Conservation (phyloP, 148 eudicot genomes). For the Camellia sinensis region DNA sequence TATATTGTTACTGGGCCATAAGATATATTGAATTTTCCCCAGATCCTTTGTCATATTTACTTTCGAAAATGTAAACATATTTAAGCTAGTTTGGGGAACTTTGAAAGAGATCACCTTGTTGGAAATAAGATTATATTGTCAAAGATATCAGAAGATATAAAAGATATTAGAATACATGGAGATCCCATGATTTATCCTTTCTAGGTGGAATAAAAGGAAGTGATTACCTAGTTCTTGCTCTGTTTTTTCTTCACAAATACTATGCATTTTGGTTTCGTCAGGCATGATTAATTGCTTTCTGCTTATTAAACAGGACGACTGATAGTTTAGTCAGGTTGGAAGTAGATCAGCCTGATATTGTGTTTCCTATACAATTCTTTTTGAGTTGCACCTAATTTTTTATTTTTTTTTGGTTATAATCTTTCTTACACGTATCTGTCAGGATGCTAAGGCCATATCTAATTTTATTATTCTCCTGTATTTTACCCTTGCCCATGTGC, state of each 20-base stretch:
- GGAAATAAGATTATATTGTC: too few relatives aligned
- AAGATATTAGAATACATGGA: too few relatives aligned
- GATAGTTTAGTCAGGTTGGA: constrained; percentile 2
- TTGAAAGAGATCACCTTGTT: background rate
- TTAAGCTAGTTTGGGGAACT: background rate
- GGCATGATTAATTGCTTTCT: background rate
- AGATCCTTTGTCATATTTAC: background rate
- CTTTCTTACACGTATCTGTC: background rate
- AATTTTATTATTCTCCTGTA: background rate
- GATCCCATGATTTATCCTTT: too few relatives aligned
- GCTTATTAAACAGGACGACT: background rate
- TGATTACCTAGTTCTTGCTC: too few relatives aligned
- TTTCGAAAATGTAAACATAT: background rate
- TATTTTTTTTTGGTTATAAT: background rate
- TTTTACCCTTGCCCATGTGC: background rate
- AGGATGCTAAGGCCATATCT: background rate
- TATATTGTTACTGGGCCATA: background rate
- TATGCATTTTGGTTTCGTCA: too few relatives aligned
- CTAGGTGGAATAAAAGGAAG: too few relatives aligned
- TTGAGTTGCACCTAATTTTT: background rate
- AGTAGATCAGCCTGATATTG: too few relatives aligned
- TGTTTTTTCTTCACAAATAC: too few relatives aligned
- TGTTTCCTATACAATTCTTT: background rate
- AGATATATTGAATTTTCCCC: background rate
- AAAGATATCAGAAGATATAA: too few relatives aligned